Evolutionary conservation across 176 grass and related monocot species (phyloP).

Genomic region (Olyra latifolia): DNA sequence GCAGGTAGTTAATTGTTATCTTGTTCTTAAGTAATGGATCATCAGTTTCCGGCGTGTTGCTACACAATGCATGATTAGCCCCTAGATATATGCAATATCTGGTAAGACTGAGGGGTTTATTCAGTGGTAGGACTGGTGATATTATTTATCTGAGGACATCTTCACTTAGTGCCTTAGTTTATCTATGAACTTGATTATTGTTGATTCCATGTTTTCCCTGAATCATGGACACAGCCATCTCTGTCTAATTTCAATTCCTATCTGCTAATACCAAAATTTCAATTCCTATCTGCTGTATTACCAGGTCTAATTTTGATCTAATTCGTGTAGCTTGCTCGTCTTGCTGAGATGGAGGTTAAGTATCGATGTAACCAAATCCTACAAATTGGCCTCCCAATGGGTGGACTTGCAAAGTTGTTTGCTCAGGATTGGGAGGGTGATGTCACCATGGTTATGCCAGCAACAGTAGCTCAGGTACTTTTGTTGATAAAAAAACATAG

Average conservation of each 20-base stretch:
- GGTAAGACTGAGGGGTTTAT: not conserved
- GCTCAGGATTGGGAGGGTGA: slow-evolving; percentile 98
- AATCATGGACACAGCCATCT: not conserved
- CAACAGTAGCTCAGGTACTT: slow-evolving; percentile 62
- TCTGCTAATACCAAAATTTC: not conserved
- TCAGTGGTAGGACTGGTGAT: not conserved
- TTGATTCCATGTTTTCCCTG: not conserved
- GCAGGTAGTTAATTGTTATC: not conserved
- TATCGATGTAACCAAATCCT: slow-evolving; percentile 94
- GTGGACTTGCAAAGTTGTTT: slow-evolving; percentile 87
- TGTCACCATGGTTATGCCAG: slow-evolving; percentile 93
- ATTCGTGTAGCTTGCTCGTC: slow-evolving; percentile 65
- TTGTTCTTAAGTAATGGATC: not conserved
- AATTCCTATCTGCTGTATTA: not conserved
- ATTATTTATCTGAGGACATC: not conserved
- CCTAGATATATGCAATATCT: not conserved
- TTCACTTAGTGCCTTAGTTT: not conserved
- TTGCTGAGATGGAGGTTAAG: slow-evolving; percentile 95
- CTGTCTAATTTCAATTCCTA: not conserved
- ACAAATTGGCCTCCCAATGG: slow-evolving; percentile 80
- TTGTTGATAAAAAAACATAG: not conserved
- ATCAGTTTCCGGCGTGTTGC: not conserved
- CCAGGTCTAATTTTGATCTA: slow-evolving; percentile 28
- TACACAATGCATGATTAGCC: not conserved
- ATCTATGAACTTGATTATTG: not conserved